Percentiles rank a stretch among this genome's conserved stretches.
These are phyloP conservation scores for Yamadazyma triangularis DNA, from an alignment of 1,139 yeast species.

Conservation along the genomic window DNA sequence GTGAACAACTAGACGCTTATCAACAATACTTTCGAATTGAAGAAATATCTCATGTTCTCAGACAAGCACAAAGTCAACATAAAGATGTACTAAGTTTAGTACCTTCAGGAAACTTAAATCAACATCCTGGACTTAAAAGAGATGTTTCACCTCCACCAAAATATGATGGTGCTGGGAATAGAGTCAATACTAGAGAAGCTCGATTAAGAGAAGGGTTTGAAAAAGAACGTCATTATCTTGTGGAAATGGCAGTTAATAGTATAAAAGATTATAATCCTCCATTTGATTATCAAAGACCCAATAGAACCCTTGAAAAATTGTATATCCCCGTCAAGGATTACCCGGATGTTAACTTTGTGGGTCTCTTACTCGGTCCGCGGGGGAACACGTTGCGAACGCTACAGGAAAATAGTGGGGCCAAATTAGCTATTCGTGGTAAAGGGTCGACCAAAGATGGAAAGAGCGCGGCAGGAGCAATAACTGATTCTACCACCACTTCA, in stretches of 20 bases:
- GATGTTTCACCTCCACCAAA: constrained; percentile 94
- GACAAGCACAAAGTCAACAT: constrained; percentile 50
- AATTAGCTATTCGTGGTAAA: constrained; percentile 82
- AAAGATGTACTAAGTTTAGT: constrained; percentile 36
- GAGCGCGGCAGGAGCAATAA: constrained; percentile 18
- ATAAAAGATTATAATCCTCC: constrained; percentile 86
- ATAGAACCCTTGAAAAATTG: constrained; percentile 70
- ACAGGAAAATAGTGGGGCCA: constrained; percentile 82
- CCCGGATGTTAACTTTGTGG: constrained; percentile 92
- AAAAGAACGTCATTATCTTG: constrained; percentile 72
- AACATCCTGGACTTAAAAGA: constrained; percentile 32
- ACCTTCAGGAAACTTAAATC: constrained; percentile 28
- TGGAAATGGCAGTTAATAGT: constrained; percentile 65
- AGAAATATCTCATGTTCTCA: constrained; percentile 52
- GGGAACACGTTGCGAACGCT: constrained; percentile 82
- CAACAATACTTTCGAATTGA: constrained; percentile 72
- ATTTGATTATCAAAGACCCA: constrained; percentile 67
- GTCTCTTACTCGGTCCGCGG: constrained; percentile 89
- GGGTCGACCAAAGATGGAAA: constrained; percentile 96
- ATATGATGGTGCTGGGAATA: constrained; percentile 77
- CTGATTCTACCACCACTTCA: constrained; percentile 17
- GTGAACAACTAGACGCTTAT: constrained; percentile 82
- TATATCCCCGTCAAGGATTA: constrained; percentile 83
- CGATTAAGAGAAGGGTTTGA: constrained; percentile 61
- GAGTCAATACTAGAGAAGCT: constrained; percentile 78